Percentiles rank a stretch among this genome's conserved stretches.
phyloP scores from a whole-genome alignment of 257 asterid species.

The Solanum peruvianum region DNA sequence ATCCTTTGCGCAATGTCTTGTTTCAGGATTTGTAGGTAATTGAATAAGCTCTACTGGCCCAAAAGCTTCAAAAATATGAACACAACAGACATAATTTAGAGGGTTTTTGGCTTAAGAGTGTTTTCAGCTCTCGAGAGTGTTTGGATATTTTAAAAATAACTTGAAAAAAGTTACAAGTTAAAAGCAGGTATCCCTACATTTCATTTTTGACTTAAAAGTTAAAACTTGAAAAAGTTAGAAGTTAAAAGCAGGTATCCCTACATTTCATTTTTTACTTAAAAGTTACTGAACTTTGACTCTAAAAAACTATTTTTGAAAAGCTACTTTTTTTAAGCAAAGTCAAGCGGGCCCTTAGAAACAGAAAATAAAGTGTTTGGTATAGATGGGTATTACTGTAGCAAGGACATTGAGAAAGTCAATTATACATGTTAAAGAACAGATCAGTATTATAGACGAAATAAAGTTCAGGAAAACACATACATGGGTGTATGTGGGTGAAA shows the following conservation, averaged over 20 bases:
- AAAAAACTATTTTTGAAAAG: too few relatives aligned
- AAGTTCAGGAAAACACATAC: not conserved
- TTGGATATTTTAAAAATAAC: not conserved
- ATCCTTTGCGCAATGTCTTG: slow-evolving; percentile 99
- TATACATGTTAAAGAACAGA: not conserved
- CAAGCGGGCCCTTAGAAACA: not conserved
- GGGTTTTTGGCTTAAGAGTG: not conserved
- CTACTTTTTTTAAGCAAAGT: too few relatives aligned
- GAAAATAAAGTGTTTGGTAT: not conserved
- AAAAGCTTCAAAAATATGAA: slow-evolving; percentile 87
- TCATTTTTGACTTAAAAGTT: too few relatives aligned
- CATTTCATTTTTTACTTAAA: too few relatives aligned
- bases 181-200: not conserved
- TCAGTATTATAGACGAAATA: not conserved
- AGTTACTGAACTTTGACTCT: too few relatives aligned
- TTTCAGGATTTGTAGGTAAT: slow-evolving; percentile 92
- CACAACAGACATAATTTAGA: not conserved
- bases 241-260: not conserved
- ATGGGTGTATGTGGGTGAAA: not conserved
- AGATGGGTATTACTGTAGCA: not conserved
- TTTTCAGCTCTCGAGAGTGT: not conserved
- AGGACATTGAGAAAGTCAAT: not conserved
- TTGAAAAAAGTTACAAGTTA: not conserved
- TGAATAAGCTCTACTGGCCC: slow-evolving; percentile 97
- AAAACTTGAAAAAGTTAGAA: not conserved